Conservation (phyloP, 2,329 filamentous ascomycete genomes). For the Drechslerella dactyloides region DNA sequence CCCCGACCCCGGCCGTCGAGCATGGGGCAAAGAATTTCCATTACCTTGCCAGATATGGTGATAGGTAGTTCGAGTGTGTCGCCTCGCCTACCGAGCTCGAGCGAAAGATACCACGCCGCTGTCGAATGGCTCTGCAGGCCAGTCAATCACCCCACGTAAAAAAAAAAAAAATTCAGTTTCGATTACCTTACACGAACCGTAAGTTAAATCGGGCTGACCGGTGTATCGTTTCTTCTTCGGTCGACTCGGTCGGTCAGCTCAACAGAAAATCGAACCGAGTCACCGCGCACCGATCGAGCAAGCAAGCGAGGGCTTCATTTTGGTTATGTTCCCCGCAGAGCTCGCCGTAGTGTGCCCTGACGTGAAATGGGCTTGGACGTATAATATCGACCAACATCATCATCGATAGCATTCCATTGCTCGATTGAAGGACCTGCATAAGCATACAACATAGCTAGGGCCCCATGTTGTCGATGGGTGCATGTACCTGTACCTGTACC, state of each 20-base stretch:
- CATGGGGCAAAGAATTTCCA: conserved; percentile 13
- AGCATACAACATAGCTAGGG: background rate
- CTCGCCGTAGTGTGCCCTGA: conserved; percentile 20
- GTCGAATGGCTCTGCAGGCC: too few species aligned
- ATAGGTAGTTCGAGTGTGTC: conserved; percentile 17
- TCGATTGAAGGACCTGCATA: background rate
- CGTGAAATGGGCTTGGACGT: conserved; percentile 5
- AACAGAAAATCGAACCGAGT: conserved; percentile 21
- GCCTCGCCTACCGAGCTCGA: conserved; percentile 28
- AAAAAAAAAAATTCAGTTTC: too few species aligned
- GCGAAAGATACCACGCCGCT: conserved; percentile 2
- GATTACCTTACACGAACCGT: conserved; percentile 7
- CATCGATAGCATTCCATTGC: conserved; percentile 16
- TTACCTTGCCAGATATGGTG: conserved; percentile 4
- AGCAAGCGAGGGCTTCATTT: background rate
- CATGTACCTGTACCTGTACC: conserved; percentile 9
- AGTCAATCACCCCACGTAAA: conserved; percentile 37
- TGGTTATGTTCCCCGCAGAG: conserved; percentile 35
- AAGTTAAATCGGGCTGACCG: background rate
- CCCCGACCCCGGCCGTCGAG: conserved; percentile 30
- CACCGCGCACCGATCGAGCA: too few species aligned
- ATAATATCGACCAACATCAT: background rate
- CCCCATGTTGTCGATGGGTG: conserved; percentile 5
- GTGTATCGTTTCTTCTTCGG: too few species aligned
- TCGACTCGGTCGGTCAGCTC: background rate